A percentile compares a stretch with the other conserved stretches of the same genome.
Conservation (phyloP, 306 rosid species). For the Rosa rugosa region DNA sequence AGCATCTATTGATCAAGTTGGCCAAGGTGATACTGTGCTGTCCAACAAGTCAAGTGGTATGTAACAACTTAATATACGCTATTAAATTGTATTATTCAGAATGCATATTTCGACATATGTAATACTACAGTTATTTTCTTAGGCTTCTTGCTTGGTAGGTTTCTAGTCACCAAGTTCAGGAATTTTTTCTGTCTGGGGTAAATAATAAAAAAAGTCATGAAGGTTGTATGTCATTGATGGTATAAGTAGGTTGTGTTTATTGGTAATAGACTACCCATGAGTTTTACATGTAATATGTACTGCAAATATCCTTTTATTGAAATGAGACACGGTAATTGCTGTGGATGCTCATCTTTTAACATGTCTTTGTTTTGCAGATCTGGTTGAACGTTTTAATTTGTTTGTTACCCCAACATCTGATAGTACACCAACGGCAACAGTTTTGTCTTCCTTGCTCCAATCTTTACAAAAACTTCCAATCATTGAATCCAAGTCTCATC, state of each 20-base stretch:
- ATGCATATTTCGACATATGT: background rate
- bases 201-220: background rate
- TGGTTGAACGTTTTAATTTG: conserved; percentile 46
- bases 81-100: background rate
- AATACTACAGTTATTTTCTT: background rate
- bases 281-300: background rate
- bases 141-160: background rate
- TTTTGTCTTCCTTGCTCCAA: conserved; percentile 65
- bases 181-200: background rate
- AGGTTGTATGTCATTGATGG: background rate
- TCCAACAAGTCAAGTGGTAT: conserved; percentile 53
- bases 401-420: conserved; percentile 51
- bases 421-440: conserved; percentile 59
- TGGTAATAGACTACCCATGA: background rate
- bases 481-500: conserved; percentile 60
- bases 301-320: background rate
- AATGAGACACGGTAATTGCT: background rate
- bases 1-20: conserved; percentile 39
- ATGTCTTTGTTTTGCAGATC: conserved; percentile 56
- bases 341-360: conserved; percentile 21
- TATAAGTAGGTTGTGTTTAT: background rate
- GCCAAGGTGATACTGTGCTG: conserved; percentile 23
- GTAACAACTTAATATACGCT: conserved; percentile 17
- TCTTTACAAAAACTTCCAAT: conserved; percentile 67
- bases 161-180: background rate